Evolutionary conservation across 306 rosid species (phyloP).

Genomic region (Fragaria ananassa): DNA sequence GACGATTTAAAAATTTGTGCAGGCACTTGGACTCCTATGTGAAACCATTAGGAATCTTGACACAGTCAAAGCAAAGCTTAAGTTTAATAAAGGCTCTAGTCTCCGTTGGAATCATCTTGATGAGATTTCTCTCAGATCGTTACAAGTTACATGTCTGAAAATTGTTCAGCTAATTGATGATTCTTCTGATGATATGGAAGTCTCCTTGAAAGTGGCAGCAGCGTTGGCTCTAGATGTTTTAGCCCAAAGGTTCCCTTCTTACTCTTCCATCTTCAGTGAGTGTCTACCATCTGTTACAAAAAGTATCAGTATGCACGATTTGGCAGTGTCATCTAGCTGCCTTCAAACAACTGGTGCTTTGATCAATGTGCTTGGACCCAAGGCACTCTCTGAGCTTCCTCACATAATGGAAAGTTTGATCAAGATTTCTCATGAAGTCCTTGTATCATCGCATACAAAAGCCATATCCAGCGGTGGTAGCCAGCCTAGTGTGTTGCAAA

Average conservation of each 20-base stretch:
- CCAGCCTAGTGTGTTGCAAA: slow-evolving; percentile 21
- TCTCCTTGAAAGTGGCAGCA: slow-evolving; percentile 75
- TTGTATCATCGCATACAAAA: slow-evolving; percentile 36
- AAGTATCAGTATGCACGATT: slow-evolving; percentile 38
- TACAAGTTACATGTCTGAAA: slow-evolving; percentile 51
- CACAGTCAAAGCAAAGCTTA: slow-evolving; percentile 34
- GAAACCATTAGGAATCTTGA: slow-evolving; percentile 55
- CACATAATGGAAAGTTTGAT: slow-evolving; percentile 65
- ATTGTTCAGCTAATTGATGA: slow-evolving; percentile 56
- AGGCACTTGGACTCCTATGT: slow-evolving; percentile 83
- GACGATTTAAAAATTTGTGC: slow-evolving; percentile 26
- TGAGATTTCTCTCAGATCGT: slow-evolving; percentile 50
- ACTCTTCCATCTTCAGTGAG: slow-evolving; percentile 45
- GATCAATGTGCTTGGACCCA: slow-evolving; percentile 77
- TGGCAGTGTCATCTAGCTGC: slow-evolving; percentile 59
- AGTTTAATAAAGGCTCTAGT: slow-evolving; percentile 34
- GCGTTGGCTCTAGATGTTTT: slow-evolving; percentile 78
- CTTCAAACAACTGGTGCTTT: slow-evolving; percentile 69
- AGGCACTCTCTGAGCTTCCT: slow-evolving; percentile 77
- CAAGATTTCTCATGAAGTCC: slow-evolving; percentile 40
- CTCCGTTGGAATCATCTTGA: slow-evolving; percentile 51
- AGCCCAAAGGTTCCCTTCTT: slow-evolving; percentile 53
- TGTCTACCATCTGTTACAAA: slow-evolving; percentile 64
- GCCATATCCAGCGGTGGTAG: slow-evolving; percentile 21
- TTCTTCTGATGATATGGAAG: slow-evolving; percentile 36